Evolutionary conservation across 208 protist species (phyloP).

Genomic region (Paratrypanosoma confusum): DNA sequence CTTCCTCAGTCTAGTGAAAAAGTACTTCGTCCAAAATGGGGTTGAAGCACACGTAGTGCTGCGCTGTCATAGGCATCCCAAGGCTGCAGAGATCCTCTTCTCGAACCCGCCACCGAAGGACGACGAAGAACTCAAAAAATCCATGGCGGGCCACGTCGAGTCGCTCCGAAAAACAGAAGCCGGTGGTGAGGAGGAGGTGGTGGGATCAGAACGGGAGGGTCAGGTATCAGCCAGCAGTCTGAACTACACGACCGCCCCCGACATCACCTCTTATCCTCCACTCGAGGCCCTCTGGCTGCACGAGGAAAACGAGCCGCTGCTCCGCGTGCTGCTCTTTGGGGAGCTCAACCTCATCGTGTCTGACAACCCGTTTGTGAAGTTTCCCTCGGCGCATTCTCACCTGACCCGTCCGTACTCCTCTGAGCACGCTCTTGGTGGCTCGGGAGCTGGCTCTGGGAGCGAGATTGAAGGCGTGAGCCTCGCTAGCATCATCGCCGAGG

Average conservation of each 20-base stretch:
- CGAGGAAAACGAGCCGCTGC: slow-evolving; percentile 63
- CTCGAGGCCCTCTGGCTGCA: slow-evolving; percentile 65
- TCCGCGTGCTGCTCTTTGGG: slow-evolving; percentile 74
- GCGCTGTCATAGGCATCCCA: slow-evolving; percentile 56
- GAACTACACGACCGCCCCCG: slow-evolving; percentile 2
- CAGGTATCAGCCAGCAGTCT: too few relatives aligned
- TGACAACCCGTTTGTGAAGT: slow-evolving; percentile 73
- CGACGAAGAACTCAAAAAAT: slow-evolving; percentile 43
- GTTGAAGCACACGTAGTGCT: slow-evolving; percentile 81
- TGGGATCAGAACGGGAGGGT: too few relatives aligned
- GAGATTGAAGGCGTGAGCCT: slow-evolving; percentile 31
- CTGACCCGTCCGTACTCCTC: slow-evolving; percentile 47
- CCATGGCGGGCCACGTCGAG: slow-evolving; percentile 6
- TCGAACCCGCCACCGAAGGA: slow-evolving; percentile 66
- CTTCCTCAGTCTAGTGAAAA: slow-evolving; percentile 65
- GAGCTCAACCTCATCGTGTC: slow-evolving; percentile 79
- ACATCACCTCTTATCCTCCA: slow-evolving; percentile 40
- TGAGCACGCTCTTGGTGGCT: slow-evolving; percentile 3
- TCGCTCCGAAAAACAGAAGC: too few relatives aligned
- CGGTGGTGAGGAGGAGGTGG: too few relatives aligned
- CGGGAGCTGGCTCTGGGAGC: slow-evolving; percentile 5
- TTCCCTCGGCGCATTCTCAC: slow-evolving; percentile 51
- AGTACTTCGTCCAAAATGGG: slow-evolving; percentile 76
- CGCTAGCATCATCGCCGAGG: slow-evolving; percentile 52
- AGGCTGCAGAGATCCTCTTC: slow-evolving; percentile 55